phyloP scores from a whole-genome alignment of 331 rosid species.

The Spiraea crenata region DNA sequence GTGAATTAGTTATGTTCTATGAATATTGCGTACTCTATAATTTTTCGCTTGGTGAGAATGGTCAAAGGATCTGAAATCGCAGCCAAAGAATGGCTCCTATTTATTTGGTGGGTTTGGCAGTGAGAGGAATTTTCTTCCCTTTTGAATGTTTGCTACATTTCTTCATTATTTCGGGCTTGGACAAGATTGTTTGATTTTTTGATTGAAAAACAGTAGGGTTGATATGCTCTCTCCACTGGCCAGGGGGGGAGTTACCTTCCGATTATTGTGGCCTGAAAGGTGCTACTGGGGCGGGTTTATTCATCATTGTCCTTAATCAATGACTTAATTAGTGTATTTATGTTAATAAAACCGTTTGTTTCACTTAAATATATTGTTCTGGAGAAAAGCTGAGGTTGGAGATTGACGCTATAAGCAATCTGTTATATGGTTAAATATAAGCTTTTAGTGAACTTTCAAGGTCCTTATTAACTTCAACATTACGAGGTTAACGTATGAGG shows the following conservation, averaged over 20 bases:
- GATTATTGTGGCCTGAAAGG: background rate
- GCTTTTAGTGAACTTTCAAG: too few species aligned
- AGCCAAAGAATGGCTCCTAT: background rate
- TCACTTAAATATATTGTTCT: too few species aligned
- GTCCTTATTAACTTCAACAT: too few species aligned
- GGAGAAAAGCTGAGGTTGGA: too few species aligned
- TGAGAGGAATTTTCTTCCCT: conserved; percentile 1
- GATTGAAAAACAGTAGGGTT: background rate
- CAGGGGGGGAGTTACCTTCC: too few species aligned
- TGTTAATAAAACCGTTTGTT: background rate
- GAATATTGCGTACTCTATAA: too few species aligned
- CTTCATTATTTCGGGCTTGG: background rate
- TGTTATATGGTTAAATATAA: too few species aligned
- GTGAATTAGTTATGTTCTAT: too few species aligned
- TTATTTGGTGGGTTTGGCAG: background rate
- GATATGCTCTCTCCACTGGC: background rate
- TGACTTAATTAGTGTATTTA: background rate
- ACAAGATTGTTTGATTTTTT: background rate
- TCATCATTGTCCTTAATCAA: background rate
- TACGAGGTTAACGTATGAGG: too few species aligned
- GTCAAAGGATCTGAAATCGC: conserved; percentile 15
- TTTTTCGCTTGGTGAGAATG: background rate
- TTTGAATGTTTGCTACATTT: background rate
- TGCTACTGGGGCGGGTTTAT: background rate
- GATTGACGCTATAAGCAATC: too few species aligned